Base-by-base conservation (phyloP, 352 stramenopile species). In the Blastocystis sp. region DNA sequence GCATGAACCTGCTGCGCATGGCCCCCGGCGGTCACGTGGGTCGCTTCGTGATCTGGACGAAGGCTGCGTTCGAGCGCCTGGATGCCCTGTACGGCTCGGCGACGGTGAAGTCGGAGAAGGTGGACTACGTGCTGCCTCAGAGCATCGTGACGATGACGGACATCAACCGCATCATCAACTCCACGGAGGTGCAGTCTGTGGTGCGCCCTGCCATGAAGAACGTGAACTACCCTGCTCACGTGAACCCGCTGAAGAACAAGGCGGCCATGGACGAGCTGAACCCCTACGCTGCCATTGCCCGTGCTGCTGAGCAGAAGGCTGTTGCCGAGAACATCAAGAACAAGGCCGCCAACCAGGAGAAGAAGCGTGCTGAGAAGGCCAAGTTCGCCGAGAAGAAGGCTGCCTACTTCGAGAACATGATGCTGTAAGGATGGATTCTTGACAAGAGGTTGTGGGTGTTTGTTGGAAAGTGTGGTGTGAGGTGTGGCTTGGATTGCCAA, bases 31-130 rank as follows among this genome's bases (percentile, higher is more conserved):
- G 97, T 89, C 97, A 99, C 93, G 93, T 99, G 89, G 97, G 97
- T 90, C 95, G 97, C 89, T 98, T 99, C 92, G 95, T 97, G 91
- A 94, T 99, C 91, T 99, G 96, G 96, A 98, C 96, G 89, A 95
- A 98, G 92, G 94, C 93, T 79, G 97, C 97, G 62, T 97, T 99
- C 89, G 94, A 98, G 91, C 94, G 96, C 90, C 92, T 99, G 60
- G 96, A 98, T 89, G 91, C 92, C 11, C 94, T 99, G 89, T 99
- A 98, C 92, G 76, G 76, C 38, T 34, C 11, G 21, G 28, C 28
- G 28, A 34, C 28, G 28, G 28, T 34, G 28, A 28, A 19, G 42
- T 54, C 65, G 43, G 91, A 93, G 54, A 98, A 99, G 94, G 91
- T 90, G 48, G 92, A 92, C 91, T 98, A 96, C 93, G 91, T 92